A percentile compares a stretch with the other conserved stretches of the same genome.
Conservation (phyloP, 1,284 basidiomycete species). For the Tylopilus sp. region DNA sequence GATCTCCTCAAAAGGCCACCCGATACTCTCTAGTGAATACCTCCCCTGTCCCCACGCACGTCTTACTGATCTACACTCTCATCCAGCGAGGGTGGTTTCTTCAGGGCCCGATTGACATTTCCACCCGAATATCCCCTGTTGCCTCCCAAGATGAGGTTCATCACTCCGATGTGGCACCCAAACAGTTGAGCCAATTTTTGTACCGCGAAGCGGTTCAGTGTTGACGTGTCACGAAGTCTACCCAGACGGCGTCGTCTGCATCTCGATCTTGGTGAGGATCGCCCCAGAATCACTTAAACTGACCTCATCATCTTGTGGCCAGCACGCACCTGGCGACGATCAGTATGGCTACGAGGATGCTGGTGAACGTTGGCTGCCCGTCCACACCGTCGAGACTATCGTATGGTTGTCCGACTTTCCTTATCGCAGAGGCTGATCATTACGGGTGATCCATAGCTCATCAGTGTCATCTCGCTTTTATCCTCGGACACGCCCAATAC, state of each 20-base stretch:
- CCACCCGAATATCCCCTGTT: slow-evolving; percentile 87
- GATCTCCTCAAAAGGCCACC: slow-evolving; percentile 56
- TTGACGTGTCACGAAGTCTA: slow-evolving; percentile 61
- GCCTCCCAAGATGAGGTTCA: slow-evolving; percentile 95
- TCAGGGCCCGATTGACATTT: slow-evolving; percentile 85
- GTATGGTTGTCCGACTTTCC: slow-evolving; percentile 50
- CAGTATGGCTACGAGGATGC: slow-evolving; percentile 99
- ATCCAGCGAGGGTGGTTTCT: slow-evolving; percentile 85
- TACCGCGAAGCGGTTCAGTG: slow-evolving; percentile 1
- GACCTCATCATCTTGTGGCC: slow-evolving; percentile 8
- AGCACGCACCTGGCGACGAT: slow-evolving; percentile 97
- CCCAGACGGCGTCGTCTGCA: slow-evolving; percentile 85
- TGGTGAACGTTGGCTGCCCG: slow-evolving; percentile 95
- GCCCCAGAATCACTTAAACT: neutral
- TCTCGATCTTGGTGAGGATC: slow-evolving; percentile 84
- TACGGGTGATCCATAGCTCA: slow-evolving; percentile 52
- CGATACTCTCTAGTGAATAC: slow-evolving; percentile 84
- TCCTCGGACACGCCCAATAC: slow-evolving; percentile 91
- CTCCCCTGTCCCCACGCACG: slow-evolving; percentile 6
- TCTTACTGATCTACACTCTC: slow-evolving; percentile 8
- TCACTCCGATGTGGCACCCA: slow-evolving; percentile 98
- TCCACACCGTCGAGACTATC: slow-evolving; percentile 96
- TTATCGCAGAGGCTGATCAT: slow-evolving; percentile 5
- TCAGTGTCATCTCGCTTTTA: slow-evolving; percentile 94
- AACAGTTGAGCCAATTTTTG: slow-evolving; percentile 66